Evolutionary conservation across 2,329 filamentous ascomycete genomes (phyloP).

Genomic region (Pseudopyricularia cyperi): DNA sequence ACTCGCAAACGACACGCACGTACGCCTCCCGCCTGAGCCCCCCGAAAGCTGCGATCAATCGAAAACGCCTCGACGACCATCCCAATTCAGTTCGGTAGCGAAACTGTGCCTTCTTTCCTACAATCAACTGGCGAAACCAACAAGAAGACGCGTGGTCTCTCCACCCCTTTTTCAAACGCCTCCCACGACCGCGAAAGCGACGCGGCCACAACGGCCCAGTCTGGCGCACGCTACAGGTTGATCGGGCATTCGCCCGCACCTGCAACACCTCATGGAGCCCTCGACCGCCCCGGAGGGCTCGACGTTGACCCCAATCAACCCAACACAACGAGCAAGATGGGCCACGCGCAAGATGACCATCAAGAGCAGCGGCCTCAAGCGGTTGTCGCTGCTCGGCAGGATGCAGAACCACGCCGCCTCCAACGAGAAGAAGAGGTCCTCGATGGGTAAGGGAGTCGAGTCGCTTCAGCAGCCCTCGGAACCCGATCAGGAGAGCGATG

Average conservation of each 20-base stretch:
- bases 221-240: slow-evolving; percentile 3
- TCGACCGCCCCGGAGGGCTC: background rate
- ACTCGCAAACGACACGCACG: too few relatives aligned
- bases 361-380: slow-evolving; percentile 64
- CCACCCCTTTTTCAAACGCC: too few relatives aligned
- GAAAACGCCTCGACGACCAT: background rate
- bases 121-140: too few relatives aligned
- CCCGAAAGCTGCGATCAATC: too few relatives aligned
- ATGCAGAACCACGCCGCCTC: slow-evolving; percentile 51
- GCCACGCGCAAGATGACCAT: slow-evolving; percentile 80
- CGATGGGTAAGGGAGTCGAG: slow-evolving; percentile 10
- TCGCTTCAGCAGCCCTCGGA: slow-evolving; percentile 11
- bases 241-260: slow-evolving; percentile 9
- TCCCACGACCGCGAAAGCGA: slow-evolving; percentile 1
- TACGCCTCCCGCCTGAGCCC: too few relatives aligned
- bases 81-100: too few relatives aligned
- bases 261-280: slow-evolving; percentile 14
- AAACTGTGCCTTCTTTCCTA: too few relatives aligned
- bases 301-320: slow-evolving; percentile 35
- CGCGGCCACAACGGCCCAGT: slow-evolving; percentile 3
- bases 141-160: background rate
- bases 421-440: slow-evolving; percentile 57
- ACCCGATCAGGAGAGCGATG: slow-evolving; percentile 13
- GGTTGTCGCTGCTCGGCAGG: slow-evolving; percentile 69
- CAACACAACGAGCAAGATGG: slow-evolving; percentile 66